These are phyloP conservation scores for Bromus sterilis DNA, from an alignment of 176 grass and related monocot species.

Conservation along the genomic window DNA sequence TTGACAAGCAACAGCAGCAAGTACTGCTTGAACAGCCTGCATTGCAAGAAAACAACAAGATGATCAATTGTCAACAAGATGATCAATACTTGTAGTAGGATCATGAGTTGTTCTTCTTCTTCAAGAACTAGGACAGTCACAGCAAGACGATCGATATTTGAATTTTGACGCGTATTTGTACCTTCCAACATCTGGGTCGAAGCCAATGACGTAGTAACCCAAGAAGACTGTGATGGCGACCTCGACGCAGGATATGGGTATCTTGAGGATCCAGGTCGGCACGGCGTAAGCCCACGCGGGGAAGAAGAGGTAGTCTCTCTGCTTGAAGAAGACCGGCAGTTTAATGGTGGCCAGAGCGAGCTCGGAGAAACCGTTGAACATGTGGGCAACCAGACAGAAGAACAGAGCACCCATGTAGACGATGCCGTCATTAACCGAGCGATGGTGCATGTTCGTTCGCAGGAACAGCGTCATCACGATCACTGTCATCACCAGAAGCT, in stretches of 20 bases:
- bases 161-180: constrained; percentile 28
- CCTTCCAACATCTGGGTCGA: constrained; percentile 59
- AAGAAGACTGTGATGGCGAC: constrained; percentile 56
- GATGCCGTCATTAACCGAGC: constrained; percentile 19
- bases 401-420: constrained; percentile 60
- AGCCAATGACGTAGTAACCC: constrained; percentile 67
- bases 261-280: constrained; percentile 71
- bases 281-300: constrained; percentile 61
- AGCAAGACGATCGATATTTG: not conserved
- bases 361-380: constrained; percentile 75
- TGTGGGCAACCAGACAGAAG: constrained; percentile 33
- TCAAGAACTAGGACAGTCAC: not conserved
- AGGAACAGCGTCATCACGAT: constrained; percentile 64
- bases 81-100: not conserved
- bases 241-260: constrained; percentile 49
- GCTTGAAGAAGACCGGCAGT: constrained; percentile 73
- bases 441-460: constrained; percentile 55
- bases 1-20: constrained; percentile 44
- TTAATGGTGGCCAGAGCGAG: constrained; percentile 62
- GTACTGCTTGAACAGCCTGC: constrained; percentile 61
- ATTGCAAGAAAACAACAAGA: not conserved
- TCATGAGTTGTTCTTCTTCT: not conserved
- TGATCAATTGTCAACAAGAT: not conserved
- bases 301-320: constrained; percentile 65
- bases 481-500: constrained; percentile 40